Evolutionary conservation across 1,139 yeast genomes (phyloP).

Genomic region (Geotrichum klebahnii): DNA sequence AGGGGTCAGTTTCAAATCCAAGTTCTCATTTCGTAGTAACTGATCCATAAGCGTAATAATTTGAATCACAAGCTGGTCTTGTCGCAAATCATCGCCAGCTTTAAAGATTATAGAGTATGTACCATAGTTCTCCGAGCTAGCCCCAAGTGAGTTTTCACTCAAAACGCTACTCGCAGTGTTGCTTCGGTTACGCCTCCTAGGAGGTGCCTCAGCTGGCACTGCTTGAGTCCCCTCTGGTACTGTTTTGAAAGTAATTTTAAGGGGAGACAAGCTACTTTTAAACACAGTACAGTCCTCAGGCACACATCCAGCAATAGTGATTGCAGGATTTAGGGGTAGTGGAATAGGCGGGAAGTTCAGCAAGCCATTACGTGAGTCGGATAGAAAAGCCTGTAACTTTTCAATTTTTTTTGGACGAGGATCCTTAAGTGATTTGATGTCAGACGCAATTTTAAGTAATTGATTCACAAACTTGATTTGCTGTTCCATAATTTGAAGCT

Average conservation of each 20-base stretch:
- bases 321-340: slow-evolving; percentile 67
- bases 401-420: slow-evolving; percentile 57
- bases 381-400: slow-evolving; percentile 37
- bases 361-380: slow-evolving; percentile 42
- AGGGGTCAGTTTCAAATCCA: slow-evolving; percentile 83
- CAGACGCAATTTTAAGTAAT: slow-evolving; percentile 44
- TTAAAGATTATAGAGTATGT: slow-evolving; percentile 85
- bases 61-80: slow-evolving; percentile 93
- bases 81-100: slow-evolving; percentile 92
- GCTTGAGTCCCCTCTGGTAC: not conserved
- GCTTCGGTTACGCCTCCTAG: slow-evolving; percentile 2
- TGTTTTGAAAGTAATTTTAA: slow-evolving; percentile 74
- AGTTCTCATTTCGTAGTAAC: slow-evolving; percentile 78
- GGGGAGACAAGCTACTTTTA: slow-evolving; percentile 84
- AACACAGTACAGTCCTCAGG: slow-evolving; percentile 82
- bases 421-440: slow-evolving; percentile 49
- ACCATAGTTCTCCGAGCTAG: slow-evolving; percentile 41
- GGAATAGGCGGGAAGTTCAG: slow-evolving; percentile 54
- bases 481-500: slow-evolving; percentile 34
- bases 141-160: slow-evolving; percentile 1
- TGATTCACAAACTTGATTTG: slow-evolving; percentile 47
- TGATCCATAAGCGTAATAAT: slow-evolving; percentile 89
- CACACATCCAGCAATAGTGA: slow-evolving; percentile 65
- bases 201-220: not conserved
- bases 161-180: not conserved